These are phyloP conservation scores for Xylariales sp. DNA, from an alignment of 2,329 filamentous ascomycete species.

Conservation along the genomic window DNA sequence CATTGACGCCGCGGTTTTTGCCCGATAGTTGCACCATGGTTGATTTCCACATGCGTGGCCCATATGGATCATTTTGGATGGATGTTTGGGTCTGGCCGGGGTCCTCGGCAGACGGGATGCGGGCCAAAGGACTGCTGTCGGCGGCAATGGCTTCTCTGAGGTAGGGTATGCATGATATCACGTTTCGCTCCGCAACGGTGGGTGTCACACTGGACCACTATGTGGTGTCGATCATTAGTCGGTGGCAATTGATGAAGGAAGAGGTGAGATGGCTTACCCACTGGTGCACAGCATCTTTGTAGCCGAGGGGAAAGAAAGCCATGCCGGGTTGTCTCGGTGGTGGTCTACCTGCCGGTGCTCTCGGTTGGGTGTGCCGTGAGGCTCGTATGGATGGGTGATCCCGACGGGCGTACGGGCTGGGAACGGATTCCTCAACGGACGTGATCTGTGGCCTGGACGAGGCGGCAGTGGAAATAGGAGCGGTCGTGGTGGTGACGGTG, in stretches of 20 bases:
- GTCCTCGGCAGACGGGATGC: conserved; percentile 53
- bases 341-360: conserved; percentile 45
- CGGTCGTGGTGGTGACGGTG: not conserved
- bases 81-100: conserved; percentile 58
- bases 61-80: conserved; percentile 77
- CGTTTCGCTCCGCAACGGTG: conserved; percentile 84
- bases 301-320: conserved; percentile 83
- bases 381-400: conserved; percentile 60
- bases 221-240: conserved; percentile 36
- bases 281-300: conserved; percentile 91
- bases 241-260: conserved; percentile 17
- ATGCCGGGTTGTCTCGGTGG: conserved; percentile 50
- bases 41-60: conserved; percentile 86
- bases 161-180: conserved; percentile 87
- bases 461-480: conserved; percentile 19
- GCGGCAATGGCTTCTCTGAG: conserved; percentile 78
- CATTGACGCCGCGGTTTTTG: conserved; percentile 88
- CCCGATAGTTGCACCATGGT: conserved; percentile 86
- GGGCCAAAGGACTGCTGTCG: conserved; percentile 49
- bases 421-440: conserved; percentile 46
- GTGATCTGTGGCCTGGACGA: conserved; percentile 39
- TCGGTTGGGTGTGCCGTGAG: conserved; percentile 57
- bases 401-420: conserved; percentile 37
- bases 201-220: conserved; percentile 90
- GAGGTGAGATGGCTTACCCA: conserved; percentile 72